These are phyloP conservation scores for Hypoxylon sp. DNA, from an alignment of 2,329 filamentous ascomycete species.

Conservation along the genomic window DNA sequence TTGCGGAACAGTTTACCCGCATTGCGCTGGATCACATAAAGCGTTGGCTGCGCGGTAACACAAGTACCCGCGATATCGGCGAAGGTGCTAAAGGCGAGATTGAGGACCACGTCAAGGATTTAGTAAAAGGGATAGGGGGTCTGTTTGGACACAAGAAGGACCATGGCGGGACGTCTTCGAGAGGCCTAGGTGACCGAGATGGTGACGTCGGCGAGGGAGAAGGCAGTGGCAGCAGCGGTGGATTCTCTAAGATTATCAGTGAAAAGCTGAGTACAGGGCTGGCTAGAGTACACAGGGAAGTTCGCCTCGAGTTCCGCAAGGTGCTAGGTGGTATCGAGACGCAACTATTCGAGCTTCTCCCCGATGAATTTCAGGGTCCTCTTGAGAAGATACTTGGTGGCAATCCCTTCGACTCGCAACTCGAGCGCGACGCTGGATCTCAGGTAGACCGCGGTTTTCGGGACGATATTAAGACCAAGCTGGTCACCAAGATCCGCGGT, in stretches of 20 bases:
- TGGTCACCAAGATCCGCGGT: slow-evolving; percentile 9
- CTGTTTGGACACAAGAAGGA: slow-evolving; percentile 9
- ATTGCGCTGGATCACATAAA: slow-evolving; percentile 14
- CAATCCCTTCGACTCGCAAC: slow-evolving; percentile 15
- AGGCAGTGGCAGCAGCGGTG: not conserved
- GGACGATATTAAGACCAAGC: slow-evolving; percentile 10
- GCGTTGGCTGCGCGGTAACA: slow-evolving; percentile 13
- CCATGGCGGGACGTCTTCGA: not conserved
- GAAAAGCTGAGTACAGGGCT: slow-evolving; percentile 16
- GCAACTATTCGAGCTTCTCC: slow-evolving; percentile 9
- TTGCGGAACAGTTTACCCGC: slow-evolving; percentile 9
- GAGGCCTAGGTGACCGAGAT: slow-evolving; percentile 6
- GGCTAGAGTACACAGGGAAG: slow-evolving; percentile 11
- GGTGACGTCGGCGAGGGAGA: not conserved
- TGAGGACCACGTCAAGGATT: slow-evolving; percentile 11
- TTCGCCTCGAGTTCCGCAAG: slow-evolving; percentile 11
- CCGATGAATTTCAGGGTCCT: slow-evolving; percentile 6
- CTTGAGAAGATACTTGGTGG: slow-evolving; percentile 16
- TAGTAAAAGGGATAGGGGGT: slow-evolving; percentile 8
- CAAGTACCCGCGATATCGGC: slow-evolving; percentile 10
- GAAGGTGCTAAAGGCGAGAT: slow-evolving; percentile 13
- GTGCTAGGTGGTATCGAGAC: slow-evolving; percentile 9
- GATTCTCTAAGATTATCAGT: slow-evolving; percentile 11
- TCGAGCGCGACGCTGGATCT: slow-evolving; percentile 13
- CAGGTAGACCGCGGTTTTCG: slow-evolving; percentile 7